Base-by-base conservation (phyloP, 164 flowering plant genomes). In the Macadamia integrifolia region DNA sequence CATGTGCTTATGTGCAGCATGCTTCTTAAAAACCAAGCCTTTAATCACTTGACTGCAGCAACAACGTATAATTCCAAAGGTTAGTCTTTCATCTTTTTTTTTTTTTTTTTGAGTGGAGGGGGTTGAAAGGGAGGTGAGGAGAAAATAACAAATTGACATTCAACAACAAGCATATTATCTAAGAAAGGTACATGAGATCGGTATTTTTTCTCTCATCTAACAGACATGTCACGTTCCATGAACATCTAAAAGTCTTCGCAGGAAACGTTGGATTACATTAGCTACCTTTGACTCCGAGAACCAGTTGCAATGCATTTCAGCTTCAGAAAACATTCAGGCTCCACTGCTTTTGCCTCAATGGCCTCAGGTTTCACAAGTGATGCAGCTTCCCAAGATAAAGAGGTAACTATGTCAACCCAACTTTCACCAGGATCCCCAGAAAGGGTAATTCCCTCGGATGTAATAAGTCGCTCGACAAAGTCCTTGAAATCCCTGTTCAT, bases 1-100 rank as follows among this genome's bases (percentile, higher is more conserved):
- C 98, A 95, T 95, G 73, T 86, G 94, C 78, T 89, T 95, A 82
- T 88, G 94, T 31, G 97, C 91, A 32, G 94, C 90, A 80, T 83
- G 87, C 81, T 95, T 95, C 73, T 89, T 92, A 69, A 95, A 95
- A 72, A 89, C 98, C 82, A 90, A 61, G 42, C 99, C 98, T 76
- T 81, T 88, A 63, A 95, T 70, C 52, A 95, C 66, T 79, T 85
- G 79, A 84, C 99, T 95, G 88, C 80, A 82, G 77, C 70, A 70
- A 3, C 59, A 44, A 62, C 35, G 17, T 32, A 46, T 55, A 0
- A 3, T 0, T 14, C 2, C 9, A 13, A 62, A 56, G 13, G 17
- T 62, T n/a, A 55, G 11, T 23, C 23, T 52, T 14, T 35, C 40
- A 2, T 35, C 5, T 35, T 35, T 35, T 35, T 35, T 35, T 35